phyloP scores from a whole-genome alignment of 2,329 filamentous ascomycete genomes.

The Nigrospora osmanthi region DNA sequence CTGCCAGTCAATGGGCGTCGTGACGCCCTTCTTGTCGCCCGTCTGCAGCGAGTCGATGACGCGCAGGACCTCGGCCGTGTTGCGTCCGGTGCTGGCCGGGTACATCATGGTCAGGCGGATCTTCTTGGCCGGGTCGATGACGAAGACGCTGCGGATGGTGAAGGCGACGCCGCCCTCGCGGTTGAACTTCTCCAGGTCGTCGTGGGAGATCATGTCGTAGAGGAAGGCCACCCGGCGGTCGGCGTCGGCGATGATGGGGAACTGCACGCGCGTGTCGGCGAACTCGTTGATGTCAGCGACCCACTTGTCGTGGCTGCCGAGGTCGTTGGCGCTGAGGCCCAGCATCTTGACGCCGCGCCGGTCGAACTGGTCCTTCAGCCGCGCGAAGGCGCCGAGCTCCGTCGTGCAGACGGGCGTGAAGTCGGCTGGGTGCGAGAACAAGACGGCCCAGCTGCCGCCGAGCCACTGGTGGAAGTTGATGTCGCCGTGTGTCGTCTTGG shows the following conservation, averaged over 20 bases:
- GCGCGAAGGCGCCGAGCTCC: constrained; percentile 55
- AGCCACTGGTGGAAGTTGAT: constrained; percentile 70
- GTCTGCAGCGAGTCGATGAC: constrained; percentile 51
- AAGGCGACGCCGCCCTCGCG: constrained; percentile 40
- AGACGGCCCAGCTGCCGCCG: constrained; percentile 60
- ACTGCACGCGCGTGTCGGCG: constrained; percentile 22
- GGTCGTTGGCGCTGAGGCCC: constrained; percentile 49
- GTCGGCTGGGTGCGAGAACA: constrained; percentile 61
- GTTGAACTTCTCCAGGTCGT: constrained; percentile 29
- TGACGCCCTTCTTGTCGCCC: constrained; percentile 51
- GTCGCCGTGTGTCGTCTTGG: constrained; percentile 56
- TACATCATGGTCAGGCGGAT: constrained; percentile 56
- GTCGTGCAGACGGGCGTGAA: constrained; percentile 56
- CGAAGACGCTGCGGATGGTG: constrained; percentile 58
- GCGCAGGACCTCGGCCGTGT: constrained; percentile 47
- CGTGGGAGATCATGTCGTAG: constrained; percentile 31
- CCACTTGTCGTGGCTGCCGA: constrained; percentile 45
- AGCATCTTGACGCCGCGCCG: constrained; percentile 56
- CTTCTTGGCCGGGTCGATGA: constrained; percentile 58
- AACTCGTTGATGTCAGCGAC: constrained; percentile 42
- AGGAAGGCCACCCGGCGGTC: constrained; percentile 28
- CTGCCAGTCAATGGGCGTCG: constrained; percentile 48
- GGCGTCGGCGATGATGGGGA: constrained; percentile 36
- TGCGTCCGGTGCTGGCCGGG: constrained; percentile 53
- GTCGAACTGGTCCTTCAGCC: constrained; percentile 56